phyloP scores from a whole-genome alignment of 352 stramenopile genomes.

The Aphanomyces stellatus region DNA sequence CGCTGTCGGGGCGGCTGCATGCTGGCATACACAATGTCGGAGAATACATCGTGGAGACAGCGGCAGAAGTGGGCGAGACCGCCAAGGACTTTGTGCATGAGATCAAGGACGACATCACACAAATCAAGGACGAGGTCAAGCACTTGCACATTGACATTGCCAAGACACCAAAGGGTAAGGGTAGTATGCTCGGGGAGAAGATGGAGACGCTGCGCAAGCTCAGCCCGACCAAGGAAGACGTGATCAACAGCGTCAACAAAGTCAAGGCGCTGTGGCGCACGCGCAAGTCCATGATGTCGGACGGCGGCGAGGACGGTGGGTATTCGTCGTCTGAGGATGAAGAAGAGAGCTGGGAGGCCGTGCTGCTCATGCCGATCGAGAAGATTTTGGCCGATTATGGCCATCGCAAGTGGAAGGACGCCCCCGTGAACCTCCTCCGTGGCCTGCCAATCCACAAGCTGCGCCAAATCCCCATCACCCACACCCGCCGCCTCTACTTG shows the following conservation, averaged over 20 bases:
- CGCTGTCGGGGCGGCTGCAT: background rate
- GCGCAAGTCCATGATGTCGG: constrained; percentile 1
- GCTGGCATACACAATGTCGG: background rate
- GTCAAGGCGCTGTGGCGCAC: background rate
- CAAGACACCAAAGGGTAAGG: background rate
- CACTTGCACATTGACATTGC: no score
- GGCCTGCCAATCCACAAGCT: background rate
- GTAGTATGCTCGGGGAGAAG: background rate
- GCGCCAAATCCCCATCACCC: background rate
- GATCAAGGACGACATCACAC: background rate
- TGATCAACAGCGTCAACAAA: constrained; percentile 5
- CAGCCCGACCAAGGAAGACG: background rate
- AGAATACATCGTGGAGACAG: background rate
- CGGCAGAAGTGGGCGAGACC: background rate
- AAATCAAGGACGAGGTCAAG: background rate
- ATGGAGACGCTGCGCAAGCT: background rate
- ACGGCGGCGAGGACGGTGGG: constrained; percentile 1
- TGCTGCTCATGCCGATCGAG: background rate
- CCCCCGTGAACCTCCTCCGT: background rate
- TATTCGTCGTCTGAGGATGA: constrained; percentile 17
- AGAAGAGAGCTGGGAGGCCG: constrained; percentile 5
- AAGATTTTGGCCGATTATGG: background rate
- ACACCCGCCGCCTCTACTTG: background rate
- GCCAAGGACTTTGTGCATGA: background rate
- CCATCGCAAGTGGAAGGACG: constrained; percentile 7